Base-by-base conservation (phyloP, 1,284 basidiomycete species). In the Moesziomyces parantarcticus region DNA sequence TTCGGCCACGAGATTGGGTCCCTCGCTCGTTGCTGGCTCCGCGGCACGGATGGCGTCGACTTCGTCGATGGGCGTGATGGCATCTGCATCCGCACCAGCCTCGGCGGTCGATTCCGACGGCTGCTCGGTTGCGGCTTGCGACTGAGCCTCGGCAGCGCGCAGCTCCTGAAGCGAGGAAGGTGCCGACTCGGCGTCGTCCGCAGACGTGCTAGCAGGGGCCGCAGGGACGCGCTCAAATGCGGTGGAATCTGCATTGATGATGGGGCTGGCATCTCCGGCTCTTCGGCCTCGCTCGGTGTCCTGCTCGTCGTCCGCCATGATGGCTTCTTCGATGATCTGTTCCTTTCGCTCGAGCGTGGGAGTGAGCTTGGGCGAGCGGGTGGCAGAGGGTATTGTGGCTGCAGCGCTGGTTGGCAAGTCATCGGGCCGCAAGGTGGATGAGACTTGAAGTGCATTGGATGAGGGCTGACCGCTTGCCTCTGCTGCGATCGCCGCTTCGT, bases 271-370 rank as follows among this genome's bases (percentile, higher is more conserved):
- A 13, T 57, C 67, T 25, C 46, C 40, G 5, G 26, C 52, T 29
- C 53, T 50, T 18, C 61, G 52, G 11, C 61, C 61, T 5, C 61
- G 52, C 4, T 54, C 65, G 20, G 46, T 55, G 16, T 50, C 41
- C 44, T 29, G 20, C 25, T 60, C 67, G 22, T 74, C 71, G 3
- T 73, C 70, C 8, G 65, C 71, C 3, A 59, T 51, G 16, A 74
- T 74, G 34, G 71, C 71, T 41, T 74, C 71, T 36, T 74, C 71
- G 54, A 74, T 68, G 61, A 74, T 74, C 61, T 69, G 64, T 8
- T 74, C 65, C 41, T 68, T 61, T 43, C 61, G 64, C 20, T 62
- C 60, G 20, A 68, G 23, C 14, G 25, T n/a, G 1, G 71, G 58
- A 1, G 43, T 55, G 20, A 62, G 36, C 46, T 59, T 67, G 40